Percentiles rank a stretch among this genome's conserved stretches.
These are phyloP conservation scores for Candida labiduridarum DNA, from an alignment of 1,139 yeast species.

Conservation along the genomic window DNA sequence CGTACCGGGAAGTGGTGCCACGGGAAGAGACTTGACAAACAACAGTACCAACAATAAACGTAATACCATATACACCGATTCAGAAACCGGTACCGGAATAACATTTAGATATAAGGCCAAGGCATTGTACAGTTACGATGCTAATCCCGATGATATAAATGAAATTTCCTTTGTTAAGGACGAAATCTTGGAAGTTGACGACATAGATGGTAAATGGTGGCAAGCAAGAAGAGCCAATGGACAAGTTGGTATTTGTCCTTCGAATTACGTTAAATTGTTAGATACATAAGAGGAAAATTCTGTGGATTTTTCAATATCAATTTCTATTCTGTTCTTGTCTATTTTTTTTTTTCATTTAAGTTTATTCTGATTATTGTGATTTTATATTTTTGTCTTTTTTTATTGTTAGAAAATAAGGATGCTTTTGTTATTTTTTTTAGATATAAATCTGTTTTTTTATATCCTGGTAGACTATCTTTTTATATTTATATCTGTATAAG, in stretches of 20 bases:
- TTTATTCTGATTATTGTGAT: not conserved
- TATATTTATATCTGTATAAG: not conserved
- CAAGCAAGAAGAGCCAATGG: slow-evolving; percentile 90
- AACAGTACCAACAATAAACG: slow-evolving; percentile 25
- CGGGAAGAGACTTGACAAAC: slow-evolving; percentile 36
- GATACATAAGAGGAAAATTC: slow-evolving; percentile 23
- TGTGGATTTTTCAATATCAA: not conserved
- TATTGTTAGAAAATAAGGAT: not conserved
- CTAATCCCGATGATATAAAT: slow-evolving; percentile 93
- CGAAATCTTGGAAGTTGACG: slow-evolving; percentile 87
- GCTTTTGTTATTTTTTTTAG: not conserved
- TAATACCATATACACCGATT: slow-evolving; percentile 31
- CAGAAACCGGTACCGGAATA: slow-evolving; percentile 27
- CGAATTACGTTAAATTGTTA: slow-evolving; percentile 82
- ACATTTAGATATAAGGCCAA: slow-evolving; percentile 84
- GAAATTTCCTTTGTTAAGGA: slow-evolving; percentile 91
- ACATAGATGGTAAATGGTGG: slow-evolving; percentile 98
- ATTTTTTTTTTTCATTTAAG: not conserved
- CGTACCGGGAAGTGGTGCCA: slow-evolving; percentile 17
- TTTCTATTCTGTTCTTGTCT: not conserved
- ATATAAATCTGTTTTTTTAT: not conserved
- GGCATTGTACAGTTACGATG: slow-evolving; percentile 84
- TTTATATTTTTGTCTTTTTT: not conserved
- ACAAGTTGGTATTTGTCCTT: slow-evolving; percentile 95
- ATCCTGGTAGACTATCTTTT: not conserved